Base-by-base conservation (phyloP, 352 stramenopile genomes). In the Phytophthora agathidicida region DNA sequence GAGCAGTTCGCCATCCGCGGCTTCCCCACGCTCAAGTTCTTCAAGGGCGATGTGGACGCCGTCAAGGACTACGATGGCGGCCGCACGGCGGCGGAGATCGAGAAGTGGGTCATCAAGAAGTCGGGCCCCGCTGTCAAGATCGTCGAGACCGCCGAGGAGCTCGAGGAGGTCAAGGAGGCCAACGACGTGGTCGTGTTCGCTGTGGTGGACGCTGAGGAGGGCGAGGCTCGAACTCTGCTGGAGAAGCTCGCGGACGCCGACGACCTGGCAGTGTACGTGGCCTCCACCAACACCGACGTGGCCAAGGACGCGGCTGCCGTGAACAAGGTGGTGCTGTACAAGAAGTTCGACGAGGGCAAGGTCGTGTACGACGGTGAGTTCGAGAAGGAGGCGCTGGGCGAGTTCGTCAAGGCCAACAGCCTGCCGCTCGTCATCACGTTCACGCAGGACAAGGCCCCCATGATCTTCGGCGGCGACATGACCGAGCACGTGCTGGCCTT, bases 1-100 rank as follows among this genome's bases (percentile, higher is more conserved):
- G 73, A 90, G 62, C 82, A 88, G 65, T 97, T 94, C 58, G 71
- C 42, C 20, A 79, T 98, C 42, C 74, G 83, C 41, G 89, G 89
- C 17, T 97, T 96, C 79, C 92, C 92, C 26, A 97, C 91, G 49
- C 75, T 98, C 57, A 97, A 97, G 77, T 96, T 96, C 65, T 97
- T 97, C 68, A 96, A 96, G 75, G 83, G 83, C 51, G 80, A 91
- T 45, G 71, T 79, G 20, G 85, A 93, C 41, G 37, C 76, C 4
- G 67, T 83, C 55, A 96, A 97, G 74, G 94, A 97, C 64, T 90
- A 89, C 65, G 88, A 92, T 44, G 85, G 89, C 26, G 90, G 89
- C 59, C 86, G 92, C 67, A 95, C 82, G 23, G 73, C 76, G 30
- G 66, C 78, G 13, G 91, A 96, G 56, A 97, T 98, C 65, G 69